Conservation (phyloP, 768 basidiomycete species). For the Clitopilus passeckerianus region DNA sequence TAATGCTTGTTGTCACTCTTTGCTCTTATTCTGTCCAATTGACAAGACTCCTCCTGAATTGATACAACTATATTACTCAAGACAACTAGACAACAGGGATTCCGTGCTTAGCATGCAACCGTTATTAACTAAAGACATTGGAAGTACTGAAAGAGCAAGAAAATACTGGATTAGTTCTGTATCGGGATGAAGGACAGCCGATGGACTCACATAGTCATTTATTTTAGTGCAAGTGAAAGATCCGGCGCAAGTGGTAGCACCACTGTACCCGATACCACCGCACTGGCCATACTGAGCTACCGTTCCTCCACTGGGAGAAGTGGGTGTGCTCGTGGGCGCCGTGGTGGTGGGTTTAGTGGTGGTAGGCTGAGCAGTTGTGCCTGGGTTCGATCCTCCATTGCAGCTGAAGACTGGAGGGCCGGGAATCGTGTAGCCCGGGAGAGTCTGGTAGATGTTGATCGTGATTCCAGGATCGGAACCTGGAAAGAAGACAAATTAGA, state of each 20-base stretch:
- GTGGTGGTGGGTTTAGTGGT: conserved; percentile 10
- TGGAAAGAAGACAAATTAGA: conserved; percentile 5
- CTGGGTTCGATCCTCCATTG: conserved; percentile 15
- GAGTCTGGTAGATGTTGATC: conserved; percentile 33
- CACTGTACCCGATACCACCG: conserved; percentile 28
- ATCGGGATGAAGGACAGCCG: background rate
- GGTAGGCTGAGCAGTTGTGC: conserved; percentile 9
- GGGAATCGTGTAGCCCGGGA: conserved; percentile 33
- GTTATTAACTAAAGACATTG: conserved; percentile 12
- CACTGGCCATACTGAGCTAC: conserved; percentile 37
- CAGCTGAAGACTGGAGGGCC: conserved; percentile 34
- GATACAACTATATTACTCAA: too few species aligned
- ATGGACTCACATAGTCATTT: conserved; percentile 24
- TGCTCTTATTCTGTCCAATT: too few species aligned
- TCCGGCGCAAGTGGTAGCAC: conserved; percentile 25
- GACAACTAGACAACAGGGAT: too few species aligned
- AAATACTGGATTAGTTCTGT: background rate
- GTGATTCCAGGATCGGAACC: conserved; percentile 38
- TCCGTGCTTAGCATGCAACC: background rate
- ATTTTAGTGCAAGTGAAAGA: conserved; percentile 27
- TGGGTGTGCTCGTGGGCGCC: conserved; percentile 12
- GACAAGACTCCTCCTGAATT: too few species aligned
- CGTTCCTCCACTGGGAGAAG: conserved; percentile 14
- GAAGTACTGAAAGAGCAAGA: conserved; percentile 13
- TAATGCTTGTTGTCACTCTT: too few species aligned